Evolutionary conservation across 495 filamentous ascomycete species (phyloP), one percentile per base, ranked within the genome.

Genomic region (Elasticomyces elasticus): DNA sequence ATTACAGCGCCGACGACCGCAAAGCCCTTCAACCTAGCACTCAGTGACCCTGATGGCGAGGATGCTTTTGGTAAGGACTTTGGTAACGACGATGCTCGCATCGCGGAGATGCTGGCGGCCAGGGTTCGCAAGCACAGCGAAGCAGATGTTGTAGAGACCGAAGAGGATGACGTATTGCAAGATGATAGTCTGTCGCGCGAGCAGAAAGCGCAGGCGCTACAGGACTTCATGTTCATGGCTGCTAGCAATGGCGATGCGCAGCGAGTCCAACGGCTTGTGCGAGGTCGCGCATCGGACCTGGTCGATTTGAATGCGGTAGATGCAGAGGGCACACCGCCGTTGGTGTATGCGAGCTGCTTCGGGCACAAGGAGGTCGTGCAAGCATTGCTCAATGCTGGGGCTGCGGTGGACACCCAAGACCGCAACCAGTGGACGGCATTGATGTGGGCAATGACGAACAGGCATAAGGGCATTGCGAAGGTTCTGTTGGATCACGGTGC

Each of bases 371-470:
- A 84, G 30, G 90, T 95, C 10, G 92, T 95, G 23, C 74, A 82
- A 42, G 82, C 84, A 28, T 80, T 99, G 31, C 75, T 99, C 28
- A 79, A 88, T 46, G 86, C 85, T 6, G 88, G 92, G 4, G 92
- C 87, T n/a, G 79, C 88, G 56, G 87, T 96, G 25, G 88, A 99
- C 67, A 81, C 84, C 64, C 92, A 96, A 70, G 92, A 99, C 66
- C 82, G 85, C 46, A 94, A 97, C 65, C 82, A 91, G 58, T 99
- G 92, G 92, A 99, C 88, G 66, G 84, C 92, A 17, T 72, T 99
- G 61, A 99, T 97, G 92, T 99, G 92, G 92, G 92, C 92, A 27
- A 97, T 96, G 88, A 97, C 92, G 35, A 99, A 97, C 66, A 75
- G 89, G 58, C 92, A 99, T 66, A 96, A 96, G 68, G 82, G 81